A percentile compares a stretch with the other conserved stretches of the same genome.
Evolutionary conservation across 1,284 basidiomycete genomes (phyloP).

Genomic region (Irpex sp.): DNA sequence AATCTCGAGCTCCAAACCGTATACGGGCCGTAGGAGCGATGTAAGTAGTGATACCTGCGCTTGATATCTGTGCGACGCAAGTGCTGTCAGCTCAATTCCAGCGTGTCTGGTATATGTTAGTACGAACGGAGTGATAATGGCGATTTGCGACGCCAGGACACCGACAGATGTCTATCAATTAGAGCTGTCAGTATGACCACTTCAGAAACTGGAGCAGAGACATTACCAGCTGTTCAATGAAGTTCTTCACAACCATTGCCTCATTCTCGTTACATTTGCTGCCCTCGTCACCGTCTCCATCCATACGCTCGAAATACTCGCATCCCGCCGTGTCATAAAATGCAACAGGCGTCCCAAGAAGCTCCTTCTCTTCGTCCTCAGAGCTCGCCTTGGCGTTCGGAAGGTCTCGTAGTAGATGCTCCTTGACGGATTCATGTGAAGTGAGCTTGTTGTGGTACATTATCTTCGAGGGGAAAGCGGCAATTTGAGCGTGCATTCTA

Average conservation of each 20-base stretch:
- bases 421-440: conserved; percentile 70
- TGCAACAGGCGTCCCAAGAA: conserved; percentile 75
- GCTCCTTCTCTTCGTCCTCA: conserved; percentile 67
- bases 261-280: conserved; percentile 94
- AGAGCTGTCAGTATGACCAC: not conserved
- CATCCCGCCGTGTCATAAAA: conserved; percentile 95
- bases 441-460: conserved; percentile 77
- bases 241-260: conserved; percentile 76
- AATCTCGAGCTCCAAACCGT: conserved; percentile 77
- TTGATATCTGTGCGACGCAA: conserved; percentile 62
- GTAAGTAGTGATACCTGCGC: conserved; percentile 85
- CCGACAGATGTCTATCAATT: conserved; percentile 60
- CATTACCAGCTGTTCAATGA: conserved; percentile 78
- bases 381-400: conserved; percentile 44
- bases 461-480: conserved; percentile 80
- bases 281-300: conserved; percentile 73
- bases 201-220: not conserved
- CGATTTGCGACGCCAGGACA: conserved; percentile 73
- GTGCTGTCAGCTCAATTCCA: not conserved
- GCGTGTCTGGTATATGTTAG: not conserved
- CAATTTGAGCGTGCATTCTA: conserved; percentile 89
- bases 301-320: conserved; percentile 82
- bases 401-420: conserved; percentile 72
- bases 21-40: conserved; percentile 62
- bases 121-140: conserved; percentile 84